Base-by-base conservation (phyloP, 306 rosid genomes). In the Cicer cuneatum region DNA sequence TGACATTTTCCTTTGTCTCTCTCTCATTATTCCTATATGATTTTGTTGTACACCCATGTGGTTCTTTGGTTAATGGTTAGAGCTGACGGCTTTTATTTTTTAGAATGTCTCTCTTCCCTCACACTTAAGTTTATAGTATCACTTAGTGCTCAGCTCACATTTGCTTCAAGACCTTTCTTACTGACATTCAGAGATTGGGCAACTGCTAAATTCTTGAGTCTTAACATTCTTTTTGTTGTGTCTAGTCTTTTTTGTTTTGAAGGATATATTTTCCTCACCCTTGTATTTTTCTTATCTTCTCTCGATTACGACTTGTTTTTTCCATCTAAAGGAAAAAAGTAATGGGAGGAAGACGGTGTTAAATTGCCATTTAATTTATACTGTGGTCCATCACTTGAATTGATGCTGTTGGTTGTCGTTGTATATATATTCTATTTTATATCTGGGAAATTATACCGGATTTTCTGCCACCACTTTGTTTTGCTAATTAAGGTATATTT, bases 381-480 rank as follows among this genome's bases (percentile, higher is more conserved):
- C 40, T 51, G 48, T 37, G 72, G 24, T 54, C 35, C 70, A 11
- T 19, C 46, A 9, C 47, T 35, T 71, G 41, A 72, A 29, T 53
- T 72, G 71, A 59, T 69, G 53, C 24, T 61, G 15, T 64, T 73
- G 57, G 65, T 53, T 49, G 16, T 78, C 65, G 42, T 57, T 43
- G 21, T 43, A 10, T 52, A 10, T 52, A 7, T 39, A 11, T 54
- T 18, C 18, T 69, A 2, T 6, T 33, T 58, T 21, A 3, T 65
- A 57, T 81, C n/a, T 66, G 16, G 41, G 71, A 24, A 58, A 66
- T 8, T 49, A 40, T 71, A 66, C 4, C 38, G 41, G 41, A 48
- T 48, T 73, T 60, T 81, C 39, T 64, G 37, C 66, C 49, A 16
- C 40, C 64, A 43, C 56, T 53, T 67, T 79, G 67, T 13, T 53